Evolutionary conservation across 208 protist genomes (phyloP).

Genomic region (Trypanosoma conorhini): DNA sequence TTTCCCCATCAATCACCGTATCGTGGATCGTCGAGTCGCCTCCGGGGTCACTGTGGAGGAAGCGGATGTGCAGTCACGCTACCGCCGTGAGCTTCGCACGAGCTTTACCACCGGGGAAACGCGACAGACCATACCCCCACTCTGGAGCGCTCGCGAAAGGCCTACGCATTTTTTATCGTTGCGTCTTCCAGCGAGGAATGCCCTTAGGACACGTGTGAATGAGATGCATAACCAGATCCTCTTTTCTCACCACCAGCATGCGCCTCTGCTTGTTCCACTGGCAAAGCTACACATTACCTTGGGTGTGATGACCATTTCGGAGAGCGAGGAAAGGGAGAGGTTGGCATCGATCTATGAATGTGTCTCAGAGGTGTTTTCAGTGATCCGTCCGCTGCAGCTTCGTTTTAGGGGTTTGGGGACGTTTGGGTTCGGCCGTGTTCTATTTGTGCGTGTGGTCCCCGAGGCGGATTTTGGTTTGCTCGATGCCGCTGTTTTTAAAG

Average conservation of each 20-base stretch:
- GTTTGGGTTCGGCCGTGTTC: slow-evolving; percentile 73
- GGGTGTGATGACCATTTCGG: slow-evolving; percentile 67
- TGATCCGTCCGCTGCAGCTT: slow-evolving; percentile 58
- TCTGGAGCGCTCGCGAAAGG: slow-evolving; percentile 53
- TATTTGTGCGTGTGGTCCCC: slow-evolving; percentile 66
- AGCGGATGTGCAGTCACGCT: slow-evolving; percentile 74
- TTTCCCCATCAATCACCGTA: slow-evolving; percentile 90
- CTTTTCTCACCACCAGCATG: slow-evolving; percentile 56
- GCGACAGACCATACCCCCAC: slow-evolving; percentile 63
- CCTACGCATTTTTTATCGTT: slow-evolving; percentile 88
- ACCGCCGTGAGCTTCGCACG: slow-evolving; percentile 75
- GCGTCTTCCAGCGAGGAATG: slow-evolving; percentile 62
- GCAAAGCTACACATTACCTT: slow-evolving; percentile 81
- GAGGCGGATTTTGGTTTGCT: slow-evolving; percentile 68
- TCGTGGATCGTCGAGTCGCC: slow-evolving; percentile 69
- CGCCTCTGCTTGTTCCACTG: slow-evolving; percentile 64
- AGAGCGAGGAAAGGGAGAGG: slow-evolving; percentile 18
- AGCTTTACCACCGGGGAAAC: slow-evolving; percentile 78
- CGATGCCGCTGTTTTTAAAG: slow-evolving; percentile 52
- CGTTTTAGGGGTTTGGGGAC: slow-evolving; percentile 83
- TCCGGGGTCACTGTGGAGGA: slow-evolving; percentile 40
- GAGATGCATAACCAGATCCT: slow-evolving; percentile 74
- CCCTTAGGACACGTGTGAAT: slow-evolving; percentile 54
- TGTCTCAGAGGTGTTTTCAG: slow-evolving; percentile 47
- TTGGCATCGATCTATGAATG: slow-evolving; percentile 40